Percentiles rank a stretch among this genome's conserved stretches.
Conservation (phyloP, 163 green algal species). For the Volvox carteri region DNA sequence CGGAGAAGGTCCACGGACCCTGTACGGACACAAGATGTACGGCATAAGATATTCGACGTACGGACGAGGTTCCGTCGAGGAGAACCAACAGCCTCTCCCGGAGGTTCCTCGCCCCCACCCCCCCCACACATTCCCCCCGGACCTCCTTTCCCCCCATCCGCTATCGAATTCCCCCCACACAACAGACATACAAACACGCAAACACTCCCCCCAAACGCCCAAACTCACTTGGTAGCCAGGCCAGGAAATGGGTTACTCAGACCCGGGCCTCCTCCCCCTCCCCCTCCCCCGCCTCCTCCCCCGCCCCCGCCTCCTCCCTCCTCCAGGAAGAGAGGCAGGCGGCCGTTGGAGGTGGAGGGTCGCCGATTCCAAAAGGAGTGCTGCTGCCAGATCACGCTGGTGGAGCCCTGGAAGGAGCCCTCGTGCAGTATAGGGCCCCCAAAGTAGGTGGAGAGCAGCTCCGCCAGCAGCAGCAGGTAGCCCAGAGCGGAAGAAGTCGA, state of each 20-base stretch:
- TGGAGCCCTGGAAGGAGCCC: conserved; percentile 68
- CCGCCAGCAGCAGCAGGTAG: conserved; percentile 74
- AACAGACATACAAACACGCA: not conserved
- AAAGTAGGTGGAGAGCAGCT: conserved; percentile 70
- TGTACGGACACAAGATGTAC: too few species aligned
- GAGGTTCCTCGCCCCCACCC: too few species aligned
- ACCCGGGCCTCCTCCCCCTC: not conserved
- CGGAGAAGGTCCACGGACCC: not conserved
- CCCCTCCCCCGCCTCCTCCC: not conserved
- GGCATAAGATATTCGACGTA: too few species aligned
- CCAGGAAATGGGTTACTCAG: conserved; percentile 30
- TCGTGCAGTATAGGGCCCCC: conserved; percentile 74
- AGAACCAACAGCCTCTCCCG: too few species aligned
- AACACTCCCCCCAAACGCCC: not conserved
- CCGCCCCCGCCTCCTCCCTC: conserved; percentile 17
- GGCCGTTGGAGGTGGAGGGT: conserved; percentile 49
- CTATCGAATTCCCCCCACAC: not conserved
- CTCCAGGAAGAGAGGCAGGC: conserved; percentile 69
- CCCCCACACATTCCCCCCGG: too few species aligned
- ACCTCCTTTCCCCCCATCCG: too few species aligned
- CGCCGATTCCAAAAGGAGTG: conserved; percentile 69
- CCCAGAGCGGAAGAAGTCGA: conserved; percentile 68
- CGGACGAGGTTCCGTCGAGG: too few species aligned
- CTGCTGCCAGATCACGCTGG: conserved; percentile 70
- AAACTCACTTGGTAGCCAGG: conserved; percentile 32